Percentiles rank a stretch among this genome's conserved stretches.
phyloP scores from a whole-genome alignment of 2,329 filamentous ascomycete genomes.

The Cladosporium sp. region DNA sequence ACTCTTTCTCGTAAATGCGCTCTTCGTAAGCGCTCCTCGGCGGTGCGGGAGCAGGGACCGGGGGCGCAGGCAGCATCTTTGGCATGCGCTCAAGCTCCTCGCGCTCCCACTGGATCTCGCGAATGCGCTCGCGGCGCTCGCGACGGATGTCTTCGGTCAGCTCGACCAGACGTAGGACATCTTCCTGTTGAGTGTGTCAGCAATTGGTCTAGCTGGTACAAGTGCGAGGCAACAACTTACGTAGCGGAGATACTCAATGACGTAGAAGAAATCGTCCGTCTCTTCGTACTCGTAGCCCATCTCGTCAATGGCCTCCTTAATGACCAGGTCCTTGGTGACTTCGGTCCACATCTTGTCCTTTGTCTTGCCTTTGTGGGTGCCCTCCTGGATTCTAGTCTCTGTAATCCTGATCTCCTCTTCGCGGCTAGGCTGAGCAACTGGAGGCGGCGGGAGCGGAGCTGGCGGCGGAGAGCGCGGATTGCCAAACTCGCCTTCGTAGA shows the following conservation, averaged over 20 bases:
- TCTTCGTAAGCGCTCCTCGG: constrained; percentile 51
- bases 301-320: constrained; percentile 77
- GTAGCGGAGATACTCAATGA: constrained; percentile 83
- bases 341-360: constrained; percentile 77
- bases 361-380: constrained; percentile 16
- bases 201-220: neutral
- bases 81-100: constrained; percentile 47
- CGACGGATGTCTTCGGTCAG: constrained; percentile 75
- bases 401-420: constrained; percentile 37
- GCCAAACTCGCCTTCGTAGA: constrained; percentile 40
- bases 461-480: constrained; percentile 21
- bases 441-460: constrained; percentile 19
- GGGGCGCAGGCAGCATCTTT: constrained; percentile 35
- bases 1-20: constrained; percentile 60
- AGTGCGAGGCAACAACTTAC: constrained; percentile 50
- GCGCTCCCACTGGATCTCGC: constrained; percentile 57
- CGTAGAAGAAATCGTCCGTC: constrained; percentile 82
- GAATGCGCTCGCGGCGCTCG: constrained; percentile 52
- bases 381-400: constrained; percentile 11
- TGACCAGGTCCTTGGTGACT: constrained; percentile 87
- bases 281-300: constrained; percentile 86
- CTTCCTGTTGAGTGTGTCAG: constrained; percentile 55
- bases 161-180: constrained; percentile 77
- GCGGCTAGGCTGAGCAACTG: constrained; percentile 11
- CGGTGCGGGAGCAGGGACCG: constrained; percentile 32